phyloP scores from a whole-genome alignment of 2,329 filamentous ascomycete species.

The Paraphaeosphaeria sporulosa region DNA sequence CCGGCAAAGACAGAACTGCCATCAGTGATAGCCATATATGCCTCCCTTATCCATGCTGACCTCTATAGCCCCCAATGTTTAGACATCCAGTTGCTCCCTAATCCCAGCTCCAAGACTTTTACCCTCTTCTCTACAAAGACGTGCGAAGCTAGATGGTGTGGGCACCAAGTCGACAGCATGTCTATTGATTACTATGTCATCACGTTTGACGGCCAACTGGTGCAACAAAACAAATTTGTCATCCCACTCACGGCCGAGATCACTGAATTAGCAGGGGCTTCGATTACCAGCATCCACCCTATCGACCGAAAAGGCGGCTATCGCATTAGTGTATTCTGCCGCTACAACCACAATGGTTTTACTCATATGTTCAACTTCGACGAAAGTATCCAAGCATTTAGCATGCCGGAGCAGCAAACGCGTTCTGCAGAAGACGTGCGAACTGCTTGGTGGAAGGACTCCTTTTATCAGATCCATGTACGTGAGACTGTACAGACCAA shows the following conservation, averaged over 20 bases:
- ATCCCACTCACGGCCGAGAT: not conserved
- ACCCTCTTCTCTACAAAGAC: slow-evolving; percentile 6
- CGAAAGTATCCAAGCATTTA: slow-evolving; percentile 8
- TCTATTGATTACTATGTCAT: slow-evolving; percentile 16
- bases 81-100: not conserved
- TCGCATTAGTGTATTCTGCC: slow-evolving; percentile 7
- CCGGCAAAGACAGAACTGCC: no score
- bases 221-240: slow-evolving; percentile 7
- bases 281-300: slow-evolving; percentile 11
- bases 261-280: not conserved
- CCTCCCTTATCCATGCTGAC: not conserved
- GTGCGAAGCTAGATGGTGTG: slow-evolving; percentile 4
- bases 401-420: not conserved
- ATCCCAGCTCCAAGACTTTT: not conserved
- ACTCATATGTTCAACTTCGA: slow-evolving; percentile 13
- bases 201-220: slow-evolving; percentile 12
- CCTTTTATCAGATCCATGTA: slow-evolving; percentile 11
- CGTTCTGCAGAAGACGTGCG: not conserved
- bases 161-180: not conserved
- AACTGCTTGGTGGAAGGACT: slow-evolving; percentile 22
- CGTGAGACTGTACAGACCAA: not conserved
- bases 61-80: not conserved
- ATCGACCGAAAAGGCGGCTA: slow-evolving; percentile 16
- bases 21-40: not conserved
- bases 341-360: slow-evolving; percentile 1